Conservation (phyloP, 441 rosid genomes). For the Corymbia citriodora region DNA sequence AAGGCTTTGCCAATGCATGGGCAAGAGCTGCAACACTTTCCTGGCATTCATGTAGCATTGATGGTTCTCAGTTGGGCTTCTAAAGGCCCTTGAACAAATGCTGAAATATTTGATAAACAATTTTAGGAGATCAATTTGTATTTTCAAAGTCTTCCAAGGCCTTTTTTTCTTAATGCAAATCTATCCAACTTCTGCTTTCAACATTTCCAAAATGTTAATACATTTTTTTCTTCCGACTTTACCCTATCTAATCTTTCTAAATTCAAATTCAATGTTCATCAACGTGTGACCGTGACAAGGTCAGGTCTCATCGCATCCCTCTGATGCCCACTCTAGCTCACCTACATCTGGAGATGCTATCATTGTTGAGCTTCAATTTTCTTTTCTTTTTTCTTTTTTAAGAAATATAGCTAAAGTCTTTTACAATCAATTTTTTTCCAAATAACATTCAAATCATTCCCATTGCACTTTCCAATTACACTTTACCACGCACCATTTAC, state of each 20-base stretch:
- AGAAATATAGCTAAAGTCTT: not conserved
- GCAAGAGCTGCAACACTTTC: not conserved
- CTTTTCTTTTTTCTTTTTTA: too few species aligned
- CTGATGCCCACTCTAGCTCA: not conserved
- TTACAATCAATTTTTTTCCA: accelerated
- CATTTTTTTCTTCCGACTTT: not conserved
- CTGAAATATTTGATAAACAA: not conserved
- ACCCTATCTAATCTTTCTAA: too few species aligned
- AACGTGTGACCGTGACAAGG: not conserved
- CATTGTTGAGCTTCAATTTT: accelerated
- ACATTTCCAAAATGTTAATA: not conserved
- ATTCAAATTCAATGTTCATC: too few species aligned
- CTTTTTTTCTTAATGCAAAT: not conserved
- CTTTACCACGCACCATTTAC: not conserved
- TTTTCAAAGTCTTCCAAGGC: not conserved
- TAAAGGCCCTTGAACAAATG: not conserved
- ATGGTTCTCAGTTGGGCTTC: not conserved
- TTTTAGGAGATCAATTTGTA: not conserved
- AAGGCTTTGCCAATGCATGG: not conserved
- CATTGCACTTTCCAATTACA: not conserved
- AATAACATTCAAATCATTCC: too few species aligned
- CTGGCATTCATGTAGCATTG: not conserved
- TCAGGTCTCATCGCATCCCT: too few species aligned
- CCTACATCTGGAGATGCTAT: accelerated
- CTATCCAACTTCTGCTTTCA: not conserved